Base-by-base conservation (phyloP, 441 rosid genomes). In the Raphanus hybrid region DNA sequence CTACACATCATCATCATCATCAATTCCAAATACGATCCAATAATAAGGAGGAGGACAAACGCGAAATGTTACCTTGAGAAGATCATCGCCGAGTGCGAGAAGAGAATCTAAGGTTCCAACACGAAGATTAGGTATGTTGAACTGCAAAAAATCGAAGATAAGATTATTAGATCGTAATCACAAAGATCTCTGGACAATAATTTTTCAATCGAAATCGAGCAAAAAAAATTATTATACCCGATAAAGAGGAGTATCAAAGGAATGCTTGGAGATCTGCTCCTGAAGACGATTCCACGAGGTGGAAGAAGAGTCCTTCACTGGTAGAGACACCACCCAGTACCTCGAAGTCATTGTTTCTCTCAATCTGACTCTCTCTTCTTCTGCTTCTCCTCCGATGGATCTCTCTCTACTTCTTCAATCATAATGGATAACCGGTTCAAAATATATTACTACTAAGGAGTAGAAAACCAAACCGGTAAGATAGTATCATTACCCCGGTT, bases 81-180 rank as follows among this genome's bases (percentile, higher is more conserved):
- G 97, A 87, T 94, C 98, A 83, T 96, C 98, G 70, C 96, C 89
- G 69, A 96, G 96, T 11, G 98, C 81, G 11, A 96, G 98, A 69
- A 96, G 97, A 68, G 98, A 94, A 84, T 94, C 98, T 29, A 96
- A 87, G 71, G 99, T 96, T 75, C 99, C 98, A 16, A 94, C 99
- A 10, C 98, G 98, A 70, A 96, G 99, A 88, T 88, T 92, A 52
- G 98, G 96, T 27, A 92, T 89, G 81, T 89, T 94, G 73, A 96
- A 96, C 98, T 96, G 88, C 80, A 77, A 80, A 20, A 75, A 54
- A 6, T 2, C 59, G 27, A 10, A 73, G 74, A n/a, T n/a, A n/a
- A 29, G 8, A 48, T 29, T 48, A 1, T 35, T 18, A 57, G 70
- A 8, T 48, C 59, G 52, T 3, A 43, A 23, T 59, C 16, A 9